phyloP scores from a whole-genome alignment of 73 alveolate genomes.

The Paramecium sonneborni region DNA sequence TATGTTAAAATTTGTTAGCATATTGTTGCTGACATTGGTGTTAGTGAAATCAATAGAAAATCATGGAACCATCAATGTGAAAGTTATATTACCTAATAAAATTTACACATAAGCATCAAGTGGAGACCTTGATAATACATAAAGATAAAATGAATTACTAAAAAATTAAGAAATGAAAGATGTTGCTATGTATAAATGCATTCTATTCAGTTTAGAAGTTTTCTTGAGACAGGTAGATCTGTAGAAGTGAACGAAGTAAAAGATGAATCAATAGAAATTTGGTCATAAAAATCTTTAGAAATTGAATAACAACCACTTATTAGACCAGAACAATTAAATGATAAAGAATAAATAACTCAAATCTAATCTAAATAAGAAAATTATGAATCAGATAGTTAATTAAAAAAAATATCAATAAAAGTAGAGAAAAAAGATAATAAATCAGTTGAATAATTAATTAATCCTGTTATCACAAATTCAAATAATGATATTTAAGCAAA shows the following conservation, averaged over 20 bases:
- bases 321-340: background rate
- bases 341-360: background rate
- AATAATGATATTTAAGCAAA: background rate
- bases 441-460: background rate
- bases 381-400: background rate
- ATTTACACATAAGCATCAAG: background rate
- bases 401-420: background rate
- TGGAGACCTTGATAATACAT: background rate
- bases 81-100: background rate
- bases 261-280: background rate
- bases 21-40: constrained; percentile 22
- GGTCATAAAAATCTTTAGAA: constrained; percentile 14
- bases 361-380: background rate
- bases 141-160: background rate
- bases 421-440: background rate
- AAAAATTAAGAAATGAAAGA: background rate
- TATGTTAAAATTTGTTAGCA: constrained; percentile 4
- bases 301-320: background rate
- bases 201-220: constrained; percentile 30
- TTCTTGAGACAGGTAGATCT: background rate
- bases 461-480: background rate
- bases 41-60: constrained; percentile 3
- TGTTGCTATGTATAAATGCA: constrained; percentile 22
- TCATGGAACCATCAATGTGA: constrained; percentile 35
- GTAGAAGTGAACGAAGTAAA: background rate